phyloP scores from a whole-genome alignment of 1,284 basidiomycete genomes.

The Sporisorium sorghi region DNA sequence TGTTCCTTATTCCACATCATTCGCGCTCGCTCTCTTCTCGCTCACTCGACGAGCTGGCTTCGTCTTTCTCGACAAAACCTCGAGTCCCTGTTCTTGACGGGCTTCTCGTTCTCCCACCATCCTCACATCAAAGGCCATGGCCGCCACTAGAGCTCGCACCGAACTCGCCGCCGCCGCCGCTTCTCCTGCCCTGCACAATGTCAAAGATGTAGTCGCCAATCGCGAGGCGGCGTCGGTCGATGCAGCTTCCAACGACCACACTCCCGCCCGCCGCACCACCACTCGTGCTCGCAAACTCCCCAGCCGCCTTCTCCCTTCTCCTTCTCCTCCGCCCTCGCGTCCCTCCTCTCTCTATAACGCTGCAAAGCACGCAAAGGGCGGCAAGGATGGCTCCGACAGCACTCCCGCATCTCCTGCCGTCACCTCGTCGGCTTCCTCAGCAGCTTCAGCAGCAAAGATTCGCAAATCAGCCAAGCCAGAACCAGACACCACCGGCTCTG shows the following conservation, averaged over 20 bases:
- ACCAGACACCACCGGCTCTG: conserved; percentile 12
- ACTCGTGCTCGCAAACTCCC: conserved; percentile 50
- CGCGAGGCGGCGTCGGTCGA: conserved; percentile 16
- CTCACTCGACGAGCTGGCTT: conserved; percentile 7
- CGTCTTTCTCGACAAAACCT: background rate
- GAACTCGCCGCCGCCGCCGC: conserved; percentile 33
- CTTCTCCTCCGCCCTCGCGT: conserved; percentile 47
- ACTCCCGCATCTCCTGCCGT: conserved; percentile 4
- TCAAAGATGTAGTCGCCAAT: conserved; percentile 19
- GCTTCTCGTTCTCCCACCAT: background rate
- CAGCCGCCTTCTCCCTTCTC: conserved; percentile 51
- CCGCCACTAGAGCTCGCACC: conserved; percentile 49
- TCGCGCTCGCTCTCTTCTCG: conserved; percentile 21
- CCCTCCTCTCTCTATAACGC: conserved; percentile 39
- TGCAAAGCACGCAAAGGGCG: conserved; percentile 30
- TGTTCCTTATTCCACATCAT: conserved; percentile 25
- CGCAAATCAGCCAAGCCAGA: conserved; percentile 28
- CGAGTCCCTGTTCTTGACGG: background rate
- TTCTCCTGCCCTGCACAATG: conserved; percentile 22
- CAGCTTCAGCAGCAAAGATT: conserved; percentile 9
- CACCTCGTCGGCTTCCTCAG: conserved; percentile 9
- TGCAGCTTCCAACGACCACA: conserved; percentile 19
- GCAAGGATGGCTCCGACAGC: conserved; percentile 22
- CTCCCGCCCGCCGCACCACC: conserved; percentile 50
- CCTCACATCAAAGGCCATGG: conserved; percentile 37